Evolutionary conservation across 352 stramenopile species (phyloP).

Genomic region (Globisporangium nagaii): DNA sequence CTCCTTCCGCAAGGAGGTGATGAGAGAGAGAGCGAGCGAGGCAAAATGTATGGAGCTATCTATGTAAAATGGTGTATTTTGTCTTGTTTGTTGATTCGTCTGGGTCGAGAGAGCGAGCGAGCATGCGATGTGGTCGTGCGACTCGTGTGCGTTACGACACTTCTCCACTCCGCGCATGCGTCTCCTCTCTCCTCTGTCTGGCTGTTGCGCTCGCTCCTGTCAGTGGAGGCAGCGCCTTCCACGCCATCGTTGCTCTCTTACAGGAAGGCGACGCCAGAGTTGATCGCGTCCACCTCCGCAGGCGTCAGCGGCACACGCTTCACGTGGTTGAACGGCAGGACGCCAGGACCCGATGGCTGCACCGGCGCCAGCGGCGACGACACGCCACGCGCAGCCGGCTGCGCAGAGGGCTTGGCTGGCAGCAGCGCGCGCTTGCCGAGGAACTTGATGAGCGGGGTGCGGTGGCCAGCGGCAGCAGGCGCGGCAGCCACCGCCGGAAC

Average conservation of each 20-base stretch:
- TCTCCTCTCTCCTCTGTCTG: not conserved
- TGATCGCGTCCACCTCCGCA: conserved; percentile 72
- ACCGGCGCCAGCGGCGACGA: conserved; percentile 20
- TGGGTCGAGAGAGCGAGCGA: too few species aligned
- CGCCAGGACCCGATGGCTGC: conserved; percentile 49
- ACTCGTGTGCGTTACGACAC: not conserved
- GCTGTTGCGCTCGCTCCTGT: not conserved
- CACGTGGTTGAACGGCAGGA: conserved; percentile 55
- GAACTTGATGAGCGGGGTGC: conserved; percentile 64
- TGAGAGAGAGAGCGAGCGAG: not conserved
- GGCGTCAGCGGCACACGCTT: conserved; percentile 66
- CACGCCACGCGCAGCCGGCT: conserved; percentile 15
- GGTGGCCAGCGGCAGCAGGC: conserved; percentile 19
- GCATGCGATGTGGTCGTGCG: too few species aligned
- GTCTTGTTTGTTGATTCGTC: conserved; percentile 1
- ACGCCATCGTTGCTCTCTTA: too few species aligned
- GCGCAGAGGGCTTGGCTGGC: conserved; percentile 27
- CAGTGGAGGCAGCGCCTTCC: too few species aligned
- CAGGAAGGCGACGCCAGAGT: conserved; percentile 71
- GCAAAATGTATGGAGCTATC: conserved; percentile 8
- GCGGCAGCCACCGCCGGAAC: conserved; percentile 3
- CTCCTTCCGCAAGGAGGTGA: not conserved
- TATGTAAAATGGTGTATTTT: conserved; percentile 17
- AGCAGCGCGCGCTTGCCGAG: conserved; percentile 68
- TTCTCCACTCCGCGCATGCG: too few species aligned